Base-by-base conservation (phyloP, 2,329 filamentous ascomycete genomes). In the Xylaria sp. region DNA sequence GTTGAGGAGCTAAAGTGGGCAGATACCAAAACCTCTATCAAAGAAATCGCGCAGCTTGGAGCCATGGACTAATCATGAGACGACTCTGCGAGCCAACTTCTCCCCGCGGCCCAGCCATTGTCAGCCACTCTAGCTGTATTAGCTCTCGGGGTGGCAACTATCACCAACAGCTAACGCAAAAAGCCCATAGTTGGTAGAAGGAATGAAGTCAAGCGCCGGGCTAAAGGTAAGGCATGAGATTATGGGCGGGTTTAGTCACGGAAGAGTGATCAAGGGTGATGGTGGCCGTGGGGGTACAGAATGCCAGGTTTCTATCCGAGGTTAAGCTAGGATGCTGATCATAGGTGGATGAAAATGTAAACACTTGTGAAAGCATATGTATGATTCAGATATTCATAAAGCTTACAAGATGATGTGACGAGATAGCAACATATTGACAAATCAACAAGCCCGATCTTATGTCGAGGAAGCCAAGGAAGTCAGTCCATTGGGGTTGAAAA, bases 11-110 rank as follows among this genome's bases (percentile, higher is more conserved):
- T 4, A 9, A 51, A 31, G 60, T 38, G n/a, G 49, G 38, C 17
- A 54, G 36, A 15, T 28, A 11, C 3, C 9, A 44, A 48, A 2
- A 23, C 31, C 1, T 40, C 17, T 15, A 11, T 11, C 26, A 36
- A 40, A 38, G 60, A 63, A 63, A 63, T 63, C 60, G 60, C 49
- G 60, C 51, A 57, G 26, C 49, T 48, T 20, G 40, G 38, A 26
- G 17, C 6, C 15, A 40, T 40, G 38, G 28, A 60, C 4, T 26
- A 26, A 60, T 23, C 4, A 31, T n/a, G 23, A 10, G 10, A 33
- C 20, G 33, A 33, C n/a, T 56, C 31, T 38, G 9, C 7, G 33
- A 13, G 46, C 33, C 31, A 33, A 44, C 15, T 42, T 42, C 23
- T 31, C 51, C 4, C n/a, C 6, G 17, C 6, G 28, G 3, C 44